Evolutionary conservation across 495 filamentous ascomycete genomes (phyloP).

Genomic region (Oidiodendron maius): DNA sequence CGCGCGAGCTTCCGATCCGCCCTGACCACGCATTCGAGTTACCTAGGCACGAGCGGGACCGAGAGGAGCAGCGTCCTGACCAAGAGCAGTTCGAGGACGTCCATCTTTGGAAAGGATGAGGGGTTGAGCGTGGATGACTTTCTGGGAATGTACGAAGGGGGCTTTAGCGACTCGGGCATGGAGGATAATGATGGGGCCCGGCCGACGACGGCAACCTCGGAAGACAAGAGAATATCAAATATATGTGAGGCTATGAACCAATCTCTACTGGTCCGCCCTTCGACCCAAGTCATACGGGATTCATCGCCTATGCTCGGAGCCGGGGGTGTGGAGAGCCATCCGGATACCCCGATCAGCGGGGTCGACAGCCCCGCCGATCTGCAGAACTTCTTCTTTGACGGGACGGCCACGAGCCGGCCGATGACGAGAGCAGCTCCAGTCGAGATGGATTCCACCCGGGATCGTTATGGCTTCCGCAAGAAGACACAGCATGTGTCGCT

Average conservation of each 20-base stretch:
- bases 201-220: slow-evolving; percentile 22
- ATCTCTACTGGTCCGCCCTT: slow-evolving; percentile 22
- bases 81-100: slow-evolving; percentile 70
- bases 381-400: slow-evolving; percentile 22
- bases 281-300: slow-evolving; percentile 24
- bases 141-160: slow-evolving; percentile 87
- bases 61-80: slow-evolving; percentile 79
- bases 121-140: slow-evolving; percentile 86
- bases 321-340: slow-evolving; percentile 8
- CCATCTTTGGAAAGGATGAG: slow-evolving; percentile 56
- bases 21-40: slow-evolving; percentile 63
- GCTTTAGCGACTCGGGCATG: slow-evolving; percentile 54
- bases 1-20: slow-evolving; percentile 69
- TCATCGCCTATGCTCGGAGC: slow-evolving; percentile 30
- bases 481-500: slow-evolving; percentile 70
- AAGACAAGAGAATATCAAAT: slow-evolving; percentile 24
- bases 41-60: slow-evolving; percentile 60
- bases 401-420: slow-evolving; percentile 4
- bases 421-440: slow-evolving; percentile 6
- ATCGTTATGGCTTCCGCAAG: slow-evolving; percentile 90
- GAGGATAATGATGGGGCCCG: slow-evolving; percentile 19
- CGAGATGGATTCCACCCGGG: slow-evolving; percentile 38
- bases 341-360: slow-evolving; percentile 11
- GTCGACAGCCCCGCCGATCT: slow-evolving; percentile 13
- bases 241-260: slow-evolving; percentile 41